Evolutionary conservation across 306 rosid species (phyloP).

Genomic region (Glycine soja): DNA sequence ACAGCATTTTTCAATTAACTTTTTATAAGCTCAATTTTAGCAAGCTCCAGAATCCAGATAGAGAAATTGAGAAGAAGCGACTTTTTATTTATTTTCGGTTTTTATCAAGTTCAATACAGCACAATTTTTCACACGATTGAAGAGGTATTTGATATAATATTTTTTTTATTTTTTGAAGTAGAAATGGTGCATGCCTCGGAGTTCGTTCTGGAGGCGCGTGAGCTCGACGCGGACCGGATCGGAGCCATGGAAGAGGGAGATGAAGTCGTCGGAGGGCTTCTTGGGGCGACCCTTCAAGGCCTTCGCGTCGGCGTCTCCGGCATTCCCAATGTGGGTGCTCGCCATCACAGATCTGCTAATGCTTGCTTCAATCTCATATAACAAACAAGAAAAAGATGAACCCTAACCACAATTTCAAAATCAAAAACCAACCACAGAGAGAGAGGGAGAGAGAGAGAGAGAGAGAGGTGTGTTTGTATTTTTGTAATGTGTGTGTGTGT

Average conservation of each 20-base stretch:
- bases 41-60: neutral
- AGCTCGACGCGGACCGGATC: slow-evolving; percentile 93
- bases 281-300: slow-evolving; percentile 47
- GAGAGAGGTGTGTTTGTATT: neutral
- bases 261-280: slow-evolving; percentile 69
- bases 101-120: neutral
- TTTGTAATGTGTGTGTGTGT: neutral
- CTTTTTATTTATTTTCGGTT: neutral
- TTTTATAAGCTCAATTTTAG: too few relatives aligned
- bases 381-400: neutral
- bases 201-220: slow-evolving; percentile 80
- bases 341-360: slow-evolving; percentile 54
- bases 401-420: slow-evolving; percentile 33
- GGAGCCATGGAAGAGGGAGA: slow-evolving; percentile 82
- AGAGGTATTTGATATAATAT: too few relatives aligned
- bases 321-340: slow-evolving; percentile 56
- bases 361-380: neutral
- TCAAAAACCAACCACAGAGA: neutral
- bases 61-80: neutral
- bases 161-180: neutral
- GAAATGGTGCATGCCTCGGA: slow-evolving; percentile 57
- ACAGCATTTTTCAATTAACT: neutral
- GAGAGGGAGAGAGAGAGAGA: neutral
- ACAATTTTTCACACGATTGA: too few relatives aligned
- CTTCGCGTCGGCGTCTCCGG: neutral